Evolutionary conservation across 805 yeast genomes (phyloP), one percentile per base, ranked within the genome.

Genomic region (Zygosaccharomyces kombuchaensis): DNA sequence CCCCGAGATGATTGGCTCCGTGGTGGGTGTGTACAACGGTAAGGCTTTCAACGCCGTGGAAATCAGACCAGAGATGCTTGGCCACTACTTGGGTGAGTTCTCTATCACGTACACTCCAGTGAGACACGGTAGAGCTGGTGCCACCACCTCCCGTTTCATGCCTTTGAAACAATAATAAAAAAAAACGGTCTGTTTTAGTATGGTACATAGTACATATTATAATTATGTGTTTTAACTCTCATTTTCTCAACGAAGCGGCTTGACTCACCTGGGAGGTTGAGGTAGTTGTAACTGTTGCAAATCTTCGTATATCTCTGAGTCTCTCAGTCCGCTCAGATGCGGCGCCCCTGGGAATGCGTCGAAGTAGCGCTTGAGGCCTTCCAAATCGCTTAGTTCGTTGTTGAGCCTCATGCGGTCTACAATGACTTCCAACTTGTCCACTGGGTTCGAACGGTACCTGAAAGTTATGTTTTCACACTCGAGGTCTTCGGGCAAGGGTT

Each of bases 61-160:
- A 77, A 79, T 93, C 78, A 89, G 80, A 76, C 96, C 99, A 70
- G 99, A 93, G 82, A 93, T 93, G 99, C 90, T 91, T 73, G 98
- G 99, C 74, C 96, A 91, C 86, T 93, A 93, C 95, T 87, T 93
- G 69, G 99, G 97, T 80, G 99, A 93, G 82, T 93, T 93, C 88
- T 91, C 99, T 70, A 93, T 93, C 78, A 81, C 99, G 68, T 93
- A 93, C 83, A 87, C 96, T 76, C 99, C 99, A 73, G 97, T 91
- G 74, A 88, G 95, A 82, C 99, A 95, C 82, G 97, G 97, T 84
- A 84, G 93, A 81, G 90, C 95, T 68, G 95, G 90, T 83, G 73
- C 77, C 70, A 78, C 85, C 76, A 76, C 85, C 75, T 69, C 76
- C 74, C 74, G 86, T 75, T 84, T 84, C 82, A 81, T 82, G 70